Conservation (phyloP, 306 rosid genomes). For the Lagenaria siceraria region DNA sequence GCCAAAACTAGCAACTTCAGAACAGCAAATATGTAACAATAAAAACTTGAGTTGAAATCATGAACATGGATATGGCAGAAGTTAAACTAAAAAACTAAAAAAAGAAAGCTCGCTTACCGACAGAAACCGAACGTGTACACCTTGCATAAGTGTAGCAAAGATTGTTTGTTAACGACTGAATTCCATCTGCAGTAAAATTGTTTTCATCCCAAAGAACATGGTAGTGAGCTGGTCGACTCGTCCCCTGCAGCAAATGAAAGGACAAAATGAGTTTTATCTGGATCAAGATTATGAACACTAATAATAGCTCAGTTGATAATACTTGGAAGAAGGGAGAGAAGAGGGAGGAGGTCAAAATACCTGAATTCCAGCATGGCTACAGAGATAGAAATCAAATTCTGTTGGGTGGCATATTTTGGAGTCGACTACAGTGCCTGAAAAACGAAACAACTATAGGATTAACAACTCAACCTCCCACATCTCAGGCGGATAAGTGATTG, state of each 20-base stretch:
- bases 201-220: constrained; percentile 96
- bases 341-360: constrained; percentile 13
- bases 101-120: constrained; percentile 41
- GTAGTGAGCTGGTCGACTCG: constrained; percentile 89
- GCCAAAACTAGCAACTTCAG: constrained; percentile 3
- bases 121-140: constrained; percentile 86
- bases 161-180: constrained; percentile 78
- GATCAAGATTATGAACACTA: not conserved
- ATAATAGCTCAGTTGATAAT: not conserved
- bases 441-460: not conserved
- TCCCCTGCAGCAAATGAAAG: constrained; percentile 43
- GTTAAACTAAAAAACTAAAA: not conserved
- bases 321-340: not conserved
- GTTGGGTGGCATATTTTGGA: constrained; percentile 87
- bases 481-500: not conserved
- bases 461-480: not conserved
- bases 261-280: not conserved
- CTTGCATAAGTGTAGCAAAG: constrained; percentile 88
- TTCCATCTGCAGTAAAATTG: constrained; percentile 81
- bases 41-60: not conserved
- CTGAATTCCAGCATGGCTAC: constrained; percentile 95
- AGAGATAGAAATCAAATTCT: constrained; percentile 84
- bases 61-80: not conserved
- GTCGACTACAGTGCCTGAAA: constrained; percentile 79
- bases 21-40: not conserved